Base-by-base conservation (phyloP, 306 rosid species). In the Casuarina equisetifolia region DNA sequence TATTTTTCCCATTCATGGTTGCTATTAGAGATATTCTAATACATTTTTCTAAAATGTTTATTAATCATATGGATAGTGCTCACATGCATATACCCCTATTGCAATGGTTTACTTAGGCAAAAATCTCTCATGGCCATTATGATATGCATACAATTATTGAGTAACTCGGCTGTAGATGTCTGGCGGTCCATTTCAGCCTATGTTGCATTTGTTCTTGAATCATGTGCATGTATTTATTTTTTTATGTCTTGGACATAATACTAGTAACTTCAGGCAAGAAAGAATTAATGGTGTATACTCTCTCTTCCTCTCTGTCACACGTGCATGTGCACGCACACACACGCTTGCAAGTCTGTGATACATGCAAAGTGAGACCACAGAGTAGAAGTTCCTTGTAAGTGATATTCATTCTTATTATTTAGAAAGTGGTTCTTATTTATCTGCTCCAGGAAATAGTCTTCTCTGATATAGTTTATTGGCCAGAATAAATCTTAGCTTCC, bases 41-140 rank as follows among this genome's bases (percentile, higher is more conserved):
- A 43, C 8, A 42, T 42, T 66, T 25, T 67, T 5, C 3, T 39
- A 42, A 17, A 36, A 38, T 58, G 38, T 25, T 58, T 25, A 63
- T 63, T 39, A 63, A 36, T 63, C 38, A 63, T 63, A 8, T 17
- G 16, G 36, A 42, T 42, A 17, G 50, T 0, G 7, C 50, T 2
- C 35, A 40, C 13, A 35, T 13, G 46, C 20, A 54, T 25, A 17
- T 53, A 32, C 61, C 55, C 17, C n/a, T 69, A 32, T 70, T 67
- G 57, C 38, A 39, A 17, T 79, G 54, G 44, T 35, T 75, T 32
- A 61, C 79, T 2, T 66, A 59, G 62, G 62, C 79, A 15, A 52
- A 36, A 52, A 61, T 81, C 36, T 74, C 58, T 25, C 19, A 43
- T 50, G 3, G 40, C 69, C 51, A 17, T 35, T 62, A 38, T 63